Percentiles rank a stretch among this genome's conserved stretches.
Evolutionary conservation across 2,329 filamentous ascomycete species (phyloP).

Genomic region (Cytospora schulzeri): DNA sequence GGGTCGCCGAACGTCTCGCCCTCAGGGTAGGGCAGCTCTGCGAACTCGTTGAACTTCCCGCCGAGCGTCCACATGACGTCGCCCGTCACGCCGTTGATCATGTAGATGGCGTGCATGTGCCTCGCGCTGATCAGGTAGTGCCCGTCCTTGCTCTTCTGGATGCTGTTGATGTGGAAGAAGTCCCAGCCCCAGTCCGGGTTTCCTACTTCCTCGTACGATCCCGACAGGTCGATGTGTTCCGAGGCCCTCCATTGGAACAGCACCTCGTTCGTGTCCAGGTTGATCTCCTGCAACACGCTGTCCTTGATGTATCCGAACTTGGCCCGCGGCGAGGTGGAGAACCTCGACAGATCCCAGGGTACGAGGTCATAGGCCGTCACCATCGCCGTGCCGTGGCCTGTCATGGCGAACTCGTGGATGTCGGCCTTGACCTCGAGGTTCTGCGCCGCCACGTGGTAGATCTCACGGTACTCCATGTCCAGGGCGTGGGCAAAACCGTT

Average conservation of each 20-base stretch:
- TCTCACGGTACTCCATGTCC: conserved; percentile 20
- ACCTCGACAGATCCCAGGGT: conserved; percentile 30
- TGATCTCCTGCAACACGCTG: conserved; percentile 46
- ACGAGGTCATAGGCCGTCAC: conserved; percentile 39
- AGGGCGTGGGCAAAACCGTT: conserved; percentile 15
- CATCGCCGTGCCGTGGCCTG: conserved; percentile 42
- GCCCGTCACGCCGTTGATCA: conserved; percentile 50
- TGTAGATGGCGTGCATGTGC: conserved; percentile 49
- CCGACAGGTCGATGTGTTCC: conserved; percentile 35
- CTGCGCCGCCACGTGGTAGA: conserved; percentile 19
- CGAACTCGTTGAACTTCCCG: conserved; percentile 49
- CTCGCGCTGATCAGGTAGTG: conserved; percentile 57
- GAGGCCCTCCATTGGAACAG: conserved; percentile 51
- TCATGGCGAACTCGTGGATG: conserved; percentile 44
- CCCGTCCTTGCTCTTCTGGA: conserved; percentile 51
- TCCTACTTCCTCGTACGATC: conserved; percentile 18
- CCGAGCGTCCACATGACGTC: conserved; percentile 55
- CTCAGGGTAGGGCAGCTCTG: conserved; percentile 34
- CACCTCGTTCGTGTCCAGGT: conserved; percentile 49
- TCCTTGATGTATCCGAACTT: conserved; percentile 37
- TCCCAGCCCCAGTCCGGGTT: conserved; percentile 46
- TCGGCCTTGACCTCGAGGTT: conserved; percentile 16
- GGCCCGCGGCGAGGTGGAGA: conserved; percentile 27
- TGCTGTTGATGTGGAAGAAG: conserved; percentile 59
- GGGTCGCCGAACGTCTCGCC: conserved; percentile 39